Evolutionary conservation across 352 stramenopile genomes (phyloP).

Genomic region (Aphanomyces invadans): DNA sequence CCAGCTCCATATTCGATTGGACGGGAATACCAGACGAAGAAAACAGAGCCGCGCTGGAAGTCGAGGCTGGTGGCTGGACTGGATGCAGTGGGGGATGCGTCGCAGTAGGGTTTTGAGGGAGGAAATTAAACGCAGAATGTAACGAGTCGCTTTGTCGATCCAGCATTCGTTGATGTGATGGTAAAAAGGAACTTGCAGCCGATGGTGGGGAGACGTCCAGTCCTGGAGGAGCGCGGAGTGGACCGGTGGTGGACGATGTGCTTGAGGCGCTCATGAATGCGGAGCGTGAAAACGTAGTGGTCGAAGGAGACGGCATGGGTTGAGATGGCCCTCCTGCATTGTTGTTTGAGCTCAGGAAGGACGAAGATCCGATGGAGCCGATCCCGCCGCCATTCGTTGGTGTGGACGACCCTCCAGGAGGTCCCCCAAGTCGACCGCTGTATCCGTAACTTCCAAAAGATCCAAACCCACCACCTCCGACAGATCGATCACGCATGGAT

Average conservation of each 20-base stretch:
- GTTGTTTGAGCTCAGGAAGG: background rate
- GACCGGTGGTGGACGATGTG: background rate
- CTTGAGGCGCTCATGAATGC: background rate
- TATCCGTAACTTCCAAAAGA: background rate
- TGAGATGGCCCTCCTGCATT: background rate
- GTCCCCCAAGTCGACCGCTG: background rate
- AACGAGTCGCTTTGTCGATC: background rate
- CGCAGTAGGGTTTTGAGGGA: background rate
- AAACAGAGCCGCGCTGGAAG: no score
- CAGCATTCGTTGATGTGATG: background rate
- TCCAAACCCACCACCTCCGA: slow-evolving; percentile 2
- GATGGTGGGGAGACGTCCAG: background rate
- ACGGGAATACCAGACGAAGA: background rate
- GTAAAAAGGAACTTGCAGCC: background rate
- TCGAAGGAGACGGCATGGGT: background rate
- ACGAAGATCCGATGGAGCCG: slow-evolving; percentile 11
- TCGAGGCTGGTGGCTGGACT: background rate
- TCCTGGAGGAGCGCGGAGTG: slow-evolving; percentile 16
- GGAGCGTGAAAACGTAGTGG: background rate
- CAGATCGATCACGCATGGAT: background rate
- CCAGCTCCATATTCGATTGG: slow-evolving; percentile 39
- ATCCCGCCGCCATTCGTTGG: background rate
- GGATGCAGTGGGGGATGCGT: background rate
- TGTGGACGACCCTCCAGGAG: background rate
- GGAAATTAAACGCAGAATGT: slow-evolving; percentile 13